A percentile compares a stretch with the other conserved stretches of the same genome.
Conservation (phyloP, 2,329 filamentous ascomycete genomes). For the Sarocladium strictum region DNA sequence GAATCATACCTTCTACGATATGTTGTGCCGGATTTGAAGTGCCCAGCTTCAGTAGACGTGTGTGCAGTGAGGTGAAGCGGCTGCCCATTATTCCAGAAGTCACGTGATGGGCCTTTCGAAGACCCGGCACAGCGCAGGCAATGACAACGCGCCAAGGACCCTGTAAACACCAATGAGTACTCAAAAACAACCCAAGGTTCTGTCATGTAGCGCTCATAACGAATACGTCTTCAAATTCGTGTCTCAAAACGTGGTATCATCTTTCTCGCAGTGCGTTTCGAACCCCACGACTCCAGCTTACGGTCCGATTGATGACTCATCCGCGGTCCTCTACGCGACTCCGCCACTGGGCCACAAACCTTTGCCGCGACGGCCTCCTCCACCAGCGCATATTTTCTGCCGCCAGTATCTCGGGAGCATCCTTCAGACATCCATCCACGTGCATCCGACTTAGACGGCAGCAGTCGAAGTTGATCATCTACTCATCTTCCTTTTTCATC, state of each 20-base stretch:
- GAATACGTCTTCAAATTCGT: no score
- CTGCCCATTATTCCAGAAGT: no score
- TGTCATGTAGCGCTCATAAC: no score
- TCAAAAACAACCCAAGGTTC: no score
- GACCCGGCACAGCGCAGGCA: no score
- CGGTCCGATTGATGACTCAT: conserved; percentile 1
- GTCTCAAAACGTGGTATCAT: not conserved
- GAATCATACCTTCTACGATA: no score
- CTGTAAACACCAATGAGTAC: no score
- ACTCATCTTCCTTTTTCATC: not conserved
- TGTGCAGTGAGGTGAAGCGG: no score
- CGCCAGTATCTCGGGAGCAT: conserved; percentile 5
- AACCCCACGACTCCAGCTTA: not conserved
- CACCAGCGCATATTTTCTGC: conserved; percentile 5
- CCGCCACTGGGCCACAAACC: conserved; percentile 4
- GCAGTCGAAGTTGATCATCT: not conserved
- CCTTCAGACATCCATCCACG: not conserved
- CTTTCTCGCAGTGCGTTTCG: not conserved
- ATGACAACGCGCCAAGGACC: no score
- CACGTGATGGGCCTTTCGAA: no score
- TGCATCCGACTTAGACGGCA: not conserved
- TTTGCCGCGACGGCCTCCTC: conserved; percentile 7
- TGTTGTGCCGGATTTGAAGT: no score
- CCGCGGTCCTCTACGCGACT: not conserved
- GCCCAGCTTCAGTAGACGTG: no score